Base-by-base conservation (phyloP, 2,329 filamentous ascomycete species). In the Helicocarpus griseus region DNA sequence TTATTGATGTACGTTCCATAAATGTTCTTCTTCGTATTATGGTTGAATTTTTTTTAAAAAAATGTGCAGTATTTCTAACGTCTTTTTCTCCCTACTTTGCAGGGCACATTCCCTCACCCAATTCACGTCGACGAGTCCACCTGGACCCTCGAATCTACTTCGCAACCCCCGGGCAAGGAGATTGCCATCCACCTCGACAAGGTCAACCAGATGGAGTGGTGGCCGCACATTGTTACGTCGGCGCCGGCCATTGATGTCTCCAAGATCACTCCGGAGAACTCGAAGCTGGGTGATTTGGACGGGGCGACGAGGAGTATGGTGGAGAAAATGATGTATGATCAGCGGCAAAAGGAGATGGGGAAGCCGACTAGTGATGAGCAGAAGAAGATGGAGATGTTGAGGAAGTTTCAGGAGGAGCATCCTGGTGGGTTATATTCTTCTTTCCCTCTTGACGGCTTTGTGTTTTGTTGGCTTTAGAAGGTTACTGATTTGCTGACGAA, bases 301-400 rank as follows among this genome's bases (percentile, higher is more conserved):
- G 93, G 93, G 55, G 87, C 95, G 77, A 98, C 93, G 50, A 81
- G 93, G 57, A 81, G 83, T 53, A 97, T 98, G 91, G 93, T 98
- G 41, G 93, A 98, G 82, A 98, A 98, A 81, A 98, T 98, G 93
- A 98, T 98, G 93, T 98, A 80, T 64, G 93, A 98, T 74, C 93
- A 98, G 77, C 79, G 87, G 59, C 90, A 97, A 75, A 98, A 98
- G 81, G 90, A 97, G 75, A 76, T 80, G 70, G 93, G 93, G 4
- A 79, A 86, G 69, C 88, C 89, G 44, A 89, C 85, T 11, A 95
- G 88, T 58, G 93, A 97, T 60, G 93, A 98, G 75, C 84, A 95
- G 78, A 88, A 90, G 77, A 97, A 97, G 80, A 72, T 83, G 65
- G 91, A 98, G 51, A 85, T 98, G 62, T 73, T 98, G 66, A 86